Percentiles rank a stretch among this genome's conserved stretches.
These are phyloP conservation scores for Aspergillus hiratsukae DNA, from an alignment of 2,329 filamentous ascomycete species.

Conservation along the genomic window DNA sequence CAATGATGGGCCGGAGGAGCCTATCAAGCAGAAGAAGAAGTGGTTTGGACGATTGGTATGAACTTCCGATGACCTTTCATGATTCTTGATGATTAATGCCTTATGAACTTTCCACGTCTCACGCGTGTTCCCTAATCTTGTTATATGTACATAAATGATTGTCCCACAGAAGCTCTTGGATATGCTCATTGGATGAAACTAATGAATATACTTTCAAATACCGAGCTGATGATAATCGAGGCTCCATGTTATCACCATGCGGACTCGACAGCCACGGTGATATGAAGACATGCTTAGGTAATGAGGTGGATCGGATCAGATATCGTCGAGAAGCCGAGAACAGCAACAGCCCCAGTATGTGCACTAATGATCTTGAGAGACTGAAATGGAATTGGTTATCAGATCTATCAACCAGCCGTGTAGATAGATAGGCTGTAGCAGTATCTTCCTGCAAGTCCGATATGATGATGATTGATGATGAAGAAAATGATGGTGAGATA, in stretches of 20 bases:
- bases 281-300: too few relatives aligned
- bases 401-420: not conserved
- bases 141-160: not conserved
- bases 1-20: slow-evolving; percentile 5
- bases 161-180: too few relatives aligned
- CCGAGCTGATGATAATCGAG: too few relatives aligned
- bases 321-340: not conserved
- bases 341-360: not conserved
- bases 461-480: slow-evolving; percentile 10
- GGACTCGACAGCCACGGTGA: too few relatives aligned
- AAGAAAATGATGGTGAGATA: too few relatives aligned
- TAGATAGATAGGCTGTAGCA: not conserved
- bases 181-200: too few relatives aligned
- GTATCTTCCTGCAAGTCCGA: not conserved
- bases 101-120: not conserved
- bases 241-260: too few relatives aligned
- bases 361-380: not conserved
- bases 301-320: not conserved
- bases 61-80: slow-evolving; percentile 13
- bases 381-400: not conserved
- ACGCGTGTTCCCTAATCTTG: not conserved
- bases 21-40: slow-evolving; percentile 25
- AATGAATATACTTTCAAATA: too few relatives aligned
- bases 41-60: slow-evolving; percentile 26
- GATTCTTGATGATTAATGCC: slow-evolving; percentile 1